These are phyloP conservation scores for Alternaria postmessia DNA, from an alignment of 2,329 filamentous ascomycete genomes.

Conservation along the genomic window DNA sequence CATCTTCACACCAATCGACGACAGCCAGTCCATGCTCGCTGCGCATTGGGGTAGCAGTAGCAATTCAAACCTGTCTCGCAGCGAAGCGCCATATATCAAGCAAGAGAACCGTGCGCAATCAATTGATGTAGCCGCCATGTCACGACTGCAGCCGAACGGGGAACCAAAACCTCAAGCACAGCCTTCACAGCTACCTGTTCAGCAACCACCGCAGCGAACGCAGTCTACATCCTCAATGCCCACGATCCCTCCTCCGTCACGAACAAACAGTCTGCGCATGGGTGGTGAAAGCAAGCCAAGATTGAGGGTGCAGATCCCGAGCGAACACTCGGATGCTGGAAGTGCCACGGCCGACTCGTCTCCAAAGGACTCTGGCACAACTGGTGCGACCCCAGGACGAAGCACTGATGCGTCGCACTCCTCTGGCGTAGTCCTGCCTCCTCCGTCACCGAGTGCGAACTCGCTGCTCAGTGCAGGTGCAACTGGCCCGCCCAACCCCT, in stretches of 20 bases:
- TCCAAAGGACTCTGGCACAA: slow-evolving; percentile 68
- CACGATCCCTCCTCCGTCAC: slow-evolving; percentile 74
- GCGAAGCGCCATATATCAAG: slow-evolving; percentile 56
- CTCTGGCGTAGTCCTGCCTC: slow-evolving; percentile 81
- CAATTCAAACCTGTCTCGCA: slow-evolving; percentile 54
- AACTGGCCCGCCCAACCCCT: slow-evolving; percentile 91
- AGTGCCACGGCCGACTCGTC: slow-evolving; percentile 76
- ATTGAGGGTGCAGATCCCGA: slow-evolving; percentile 93
- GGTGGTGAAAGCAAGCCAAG: slow-evolving; percentile 78
- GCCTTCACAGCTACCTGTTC: slow-evolving; percentile 36
- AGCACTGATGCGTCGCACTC: slow-evolving; percentile 66
- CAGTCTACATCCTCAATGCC: slow-evolving; percentile 69
- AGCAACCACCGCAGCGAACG: slow-evolving; percentile 58
- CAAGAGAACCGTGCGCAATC: slow-evolving; percentile 66
- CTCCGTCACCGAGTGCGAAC: slow-evolving; percentile 88
- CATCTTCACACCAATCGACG: slow-evolving; percentile 97
- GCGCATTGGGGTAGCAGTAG: slow-evolving; percentile 71
- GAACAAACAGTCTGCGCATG: slow-evolving; percentile 73
- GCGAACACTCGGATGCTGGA: slow-evolving; percentile 82
- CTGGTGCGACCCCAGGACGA: slow-evolving; percentile 65
- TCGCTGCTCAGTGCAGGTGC: slow-evolving; percentile 89
- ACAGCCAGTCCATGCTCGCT: slow-evolving; percentile 85
- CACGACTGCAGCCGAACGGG: slow-evolving; percentile 52
- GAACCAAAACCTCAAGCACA: slow-evolving; percentile 52
- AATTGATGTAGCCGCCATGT: slow-evolving; percentile 67